These are phyloP conservation scores for Termitomyces sp. DNA, from an alignment of 768 basidiomycete species.

Conservation along the genomic window DNA sequence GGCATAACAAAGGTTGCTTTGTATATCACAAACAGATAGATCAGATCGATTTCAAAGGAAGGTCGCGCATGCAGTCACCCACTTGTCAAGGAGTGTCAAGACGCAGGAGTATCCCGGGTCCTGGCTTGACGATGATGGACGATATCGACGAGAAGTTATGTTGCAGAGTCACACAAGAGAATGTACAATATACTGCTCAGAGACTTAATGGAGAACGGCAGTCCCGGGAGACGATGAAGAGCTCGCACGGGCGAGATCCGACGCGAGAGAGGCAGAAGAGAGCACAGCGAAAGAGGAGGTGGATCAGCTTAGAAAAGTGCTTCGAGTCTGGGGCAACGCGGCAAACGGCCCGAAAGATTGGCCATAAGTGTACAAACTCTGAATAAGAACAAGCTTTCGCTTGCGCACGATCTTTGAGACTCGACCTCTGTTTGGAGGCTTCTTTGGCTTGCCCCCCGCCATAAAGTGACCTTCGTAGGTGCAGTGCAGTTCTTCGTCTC, in stretches of 20 bases:
- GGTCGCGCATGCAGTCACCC: too few relatives aligned
- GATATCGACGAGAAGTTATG: slow-evolving; percentile 9
- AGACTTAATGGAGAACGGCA: slow-evolving; percentile 1
- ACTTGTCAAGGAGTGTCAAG: background rate
- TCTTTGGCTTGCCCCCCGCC: background rate
- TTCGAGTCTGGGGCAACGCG: background rate
- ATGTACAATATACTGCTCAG: background rate
- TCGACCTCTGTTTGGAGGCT: background rate
- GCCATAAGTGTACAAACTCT: background rate
- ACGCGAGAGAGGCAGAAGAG: background rate
- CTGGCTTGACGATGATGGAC: slow-evolving; percentile 1
- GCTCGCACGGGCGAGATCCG: slow-evolving; percentile 4
- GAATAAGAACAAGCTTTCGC: slow-evolving; percentile 6
- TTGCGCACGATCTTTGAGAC: background rate
- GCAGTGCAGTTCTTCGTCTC: background rate
- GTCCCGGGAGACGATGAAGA: background rate
- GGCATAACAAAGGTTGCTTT: background rate
- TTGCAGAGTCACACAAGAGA: background rate
- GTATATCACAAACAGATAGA: background rate
- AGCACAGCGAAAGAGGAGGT: background rate
- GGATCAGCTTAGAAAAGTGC: background rate
- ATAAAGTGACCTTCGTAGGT: background rate
- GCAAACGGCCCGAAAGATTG: slow-evolving; percentile 1
- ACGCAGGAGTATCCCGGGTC: slow-evolving; percentile 13
- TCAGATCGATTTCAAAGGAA: background rate